Percentiles rank a stretch among this genome's conserved stretches.
Conservation (phyloP, 495 filamentous ascomycete species). For the Hyaloscypha bicolor region DNA sequence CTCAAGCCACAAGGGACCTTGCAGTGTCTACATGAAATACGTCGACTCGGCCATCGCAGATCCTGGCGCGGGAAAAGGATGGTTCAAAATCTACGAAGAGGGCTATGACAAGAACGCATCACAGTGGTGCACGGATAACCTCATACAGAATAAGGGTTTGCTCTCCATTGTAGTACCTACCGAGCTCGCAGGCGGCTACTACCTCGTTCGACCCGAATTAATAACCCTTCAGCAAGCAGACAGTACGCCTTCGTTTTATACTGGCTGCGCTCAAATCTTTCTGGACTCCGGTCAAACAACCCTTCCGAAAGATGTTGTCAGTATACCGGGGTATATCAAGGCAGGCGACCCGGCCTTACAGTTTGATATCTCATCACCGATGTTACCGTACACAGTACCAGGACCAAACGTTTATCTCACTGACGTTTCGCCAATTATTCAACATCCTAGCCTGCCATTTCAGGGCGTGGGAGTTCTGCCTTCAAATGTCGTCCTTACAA, state of each 20-base stretch:
- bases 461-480: conserved; percentile 50
- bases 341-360: conserved; percentile 53
- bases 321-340: conserved; percentile 66
- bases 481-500: conserved; percentile 57
- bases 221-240: conserved; percentile 67
- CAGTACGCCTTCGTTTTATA: conserved; percentile 54
- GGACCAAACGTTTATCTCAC: conserved; percentile 56
- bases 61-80: conserved; percentile 60
- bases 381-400: conserved; percentile 53
- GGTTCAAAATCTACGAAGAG: conserved; percentile 79
- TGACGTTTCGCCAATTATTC: background rate
- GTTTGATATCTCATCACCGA: conserved; percentile 61
- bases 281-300: conserved; percentile 49
- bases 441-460: background rate
- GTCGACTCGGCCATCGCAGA: conserved; percentile 47
- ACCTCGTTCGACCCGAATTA: conserved; percentile 68
- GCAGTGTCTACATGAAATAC: conserved; percentile 72
- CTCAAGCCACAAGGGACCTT: conserved; percentile 67
- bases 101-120: conserved; percentile 54
- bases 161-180: conserved; percentile 60
- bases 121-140: conserved; percentile 63
- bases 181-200: conserved; percentile 64
- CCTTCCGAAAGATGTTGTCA: conserved; percentile 48
- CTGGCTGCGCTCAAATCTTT: conserved; percentile 72
- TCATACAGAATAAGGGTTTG: conserved; percentile 66